Conservation (phyloP, 306 rosid species). For the Prunus armeniaca region DNA sequence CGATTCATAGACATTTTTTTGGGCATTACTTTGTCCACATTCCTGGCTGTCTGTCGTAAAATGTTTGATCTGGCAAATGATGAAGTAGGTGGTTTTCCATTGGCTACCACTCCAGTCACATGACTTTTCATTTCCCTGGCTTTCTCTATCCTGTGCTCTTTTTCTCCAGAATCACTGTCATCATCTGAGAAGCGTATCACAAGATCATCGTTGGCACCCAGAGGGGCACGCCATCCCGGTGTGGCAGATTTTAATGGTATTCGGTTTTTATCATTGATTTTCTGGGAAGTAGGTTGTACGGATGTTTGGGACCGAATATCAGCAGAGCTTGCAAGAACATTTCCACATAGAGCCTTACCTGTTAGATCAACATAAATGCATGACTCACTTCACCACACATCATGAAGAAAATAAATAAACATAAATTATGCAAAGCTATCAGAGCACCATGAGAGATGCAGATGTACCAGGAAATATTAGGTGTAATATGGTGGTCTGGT, state of each 20-base stretch:
- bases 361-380: constrained; percentile 6
- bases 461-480: not conserved
- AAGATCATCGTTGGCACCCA: constrained; percentile 51
- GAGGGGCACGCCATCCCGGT: constrained; percentile 46
- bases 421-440: not conserved
- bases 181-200: constrained; percentile 93
- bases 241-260: constrained; percentile 44
- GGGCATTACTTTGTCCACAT: constrained; percentile 46
- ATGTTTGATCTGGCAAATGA: constrained; percentile 43
- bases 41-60: constrained; percentile 34
- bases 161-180: constrained; percentile 70
- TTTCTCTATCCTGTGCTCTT: constrained; percentile 32
- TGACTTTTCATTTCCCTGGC: constrained; percentile 38
- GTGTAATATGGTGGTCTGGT: not conserved
- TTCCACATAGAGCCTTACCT: constrained; percentile 32
- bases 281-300: constrained; percentile 39
- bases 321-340: constrained; percentile 43
- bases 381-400: not conserved
- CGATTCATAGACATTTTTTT: constrained; percentile 44
- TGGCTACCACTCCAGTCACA: constrained; percentile 26
- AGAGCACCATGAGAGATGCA: not conserved
- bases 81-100: constrained; percentile 47
- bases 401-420: not conserved
- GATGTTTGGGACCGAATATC: constrained; percentile 34
- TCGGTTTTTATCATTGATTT: constrained; percentile 41